Evolutionary conservation across 1,284 basidiomycete species (phyloP).

Genomic region (Puccinia coronata): DNA sequence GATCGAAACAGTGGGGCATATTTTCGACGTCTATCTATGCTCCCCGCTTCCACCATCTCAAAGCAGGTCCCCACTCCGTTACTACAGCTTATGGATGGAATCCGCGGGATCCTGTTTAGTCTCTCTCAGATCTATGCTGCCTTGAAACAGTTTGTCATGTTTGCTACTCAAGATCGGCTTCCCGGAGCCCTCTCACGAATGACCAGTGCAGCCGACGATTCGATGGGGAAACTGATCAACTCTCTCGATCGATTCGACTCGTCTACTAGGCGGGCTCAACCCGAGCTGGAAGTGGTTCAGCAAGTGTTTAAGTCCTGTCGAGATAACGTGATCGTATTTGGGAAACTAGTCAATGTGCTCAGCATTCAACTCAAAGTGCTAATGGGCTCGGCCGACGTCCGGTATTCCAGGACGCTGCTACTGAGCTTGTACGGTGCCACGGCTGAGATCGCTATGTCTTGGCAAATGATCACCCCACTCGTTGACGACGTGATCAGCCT

Average conservation of each 20-base stretch:
- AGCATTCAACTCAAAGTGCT: conserved; percentile 74
- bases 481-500: conserved; percentile 71
- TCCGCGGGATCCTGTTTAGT: conserved; percentile 87
- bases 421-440: conserved; percentile 86
- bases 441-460: conserved; percentile 82
- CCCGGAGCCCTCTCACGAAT: conserved; percentile 78
- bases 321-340: conserved; percentile 81
- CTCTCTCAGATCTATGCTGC: conserved; percentile 88
- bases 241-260: conserved; percentile 91
- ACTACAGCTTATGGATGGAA: conserved; percentile 76
- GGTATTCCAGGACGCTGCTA: conserved; percentile 83
- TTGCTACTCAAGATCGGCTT: conserved; percentile 81
- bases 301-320: conserved; percentile 78
- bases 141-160: conserved; percentile 82
- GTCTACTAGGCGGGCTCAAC: conserved; percentile 68
- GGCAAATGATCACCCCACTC: conserved; percentile 75
- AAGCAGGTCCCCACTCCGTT: conserved; percentile 74
- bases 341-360: conserved; percentile 81
- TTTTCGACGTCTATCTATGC: conserved; percentile 77
- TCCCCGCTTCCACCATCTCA: conserved; percentile 70
- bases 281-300: conserved; percentile 71
- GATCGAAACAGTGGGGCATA: conserved; percentile 79
- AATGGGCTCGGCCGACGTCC: conserved; percentile 74
- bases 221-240: conserved; percentile 80
- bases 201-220: conserved; percentile 77